phyloP scores from a whole-genome alignment of 164 flowering plant species.

The Santalum album region DNA sequence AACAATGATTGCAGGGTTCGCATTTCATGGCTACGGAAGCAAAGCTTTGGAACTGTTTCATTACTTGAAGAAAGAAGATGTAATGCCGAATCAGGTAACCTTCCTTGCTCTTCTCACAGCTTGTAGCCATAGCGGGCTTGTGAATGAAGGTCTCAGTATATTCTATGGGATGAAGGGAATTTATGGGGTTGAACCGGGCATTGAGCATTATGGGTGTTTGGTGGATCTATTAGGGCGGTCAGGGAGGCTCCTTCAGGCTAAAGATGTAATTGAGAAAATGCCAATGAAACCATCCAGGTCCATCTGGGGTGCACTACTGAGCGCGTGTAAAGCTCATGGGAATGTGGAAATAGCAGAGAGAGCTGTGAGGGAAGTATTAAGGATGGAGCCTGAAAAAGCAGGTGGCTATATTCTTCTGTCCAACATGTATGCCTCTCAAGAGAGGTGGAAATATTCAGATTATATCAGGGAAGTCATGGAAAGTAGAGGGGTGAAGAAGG shows the following conservation, averaged over 20 bases:
- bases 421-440: conserved; percentile 36
- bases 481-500: conserved; percentile 37
- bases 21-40: conserved; percentile 39
- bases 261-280: conserved; percentile 34
- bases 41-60: conserved; percentile 31
- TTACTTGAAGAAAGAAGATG: conserved; percentile 26
- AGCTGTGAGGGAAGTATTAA: conserved; percentile 31
- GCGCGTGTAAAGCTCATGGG: conserved; percentile 31
- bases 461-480: conserved; percentile 39
- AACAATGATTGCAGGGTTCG: conserved; percentile 46
- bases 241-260: conserved; percentile 36
- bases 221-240: conserved; percentile 45
- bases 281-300: conserved; percentile 38
- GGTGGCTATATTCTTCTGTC: conserved; percentile 42
- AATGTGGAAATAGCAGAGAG: conserved; percentile 33
- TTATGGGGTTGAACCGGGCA: conserved; percentile 34
- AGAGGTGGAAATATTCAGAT: conserved; percentile 33
- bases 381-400: conserved; percentile 46
- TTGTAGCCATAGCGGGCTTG: conserved; percentile 44
- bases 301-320: conserved; percentile 45
- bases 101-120: conserved; percentile 41
- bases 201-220: conserved; percentile 46
- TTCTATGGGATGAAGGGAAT: conserved; percentile 27
- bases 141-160: conserved; percentile 26
- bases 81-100: conserved; percentile 37